phyloP scores from a whole-genome alignment of 2,329 filamentous ascomycete genomes.

The Rhexocercosporidium sp. region DNA sequence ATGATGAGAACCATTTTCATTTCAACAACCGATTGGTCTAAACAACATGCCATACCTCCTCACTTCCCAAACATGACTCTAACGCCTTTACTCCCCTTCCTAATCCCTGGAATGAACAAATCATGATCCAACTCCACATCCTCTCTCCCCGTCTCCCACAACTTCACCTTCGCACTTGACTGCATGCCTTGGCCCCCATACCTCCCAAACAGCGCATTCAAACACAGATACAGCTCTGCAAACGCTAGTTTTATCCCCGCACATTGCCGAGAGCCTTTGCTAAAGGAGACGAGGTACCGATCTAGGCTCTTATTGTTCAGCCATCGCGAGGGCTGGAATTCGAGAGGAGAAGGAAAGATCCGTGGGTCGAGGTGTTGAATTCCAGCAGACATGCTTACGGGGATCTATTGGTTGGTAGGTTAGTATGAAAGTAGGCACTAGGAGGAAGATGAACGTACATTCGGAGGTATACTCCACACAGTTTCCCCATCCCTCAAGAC shows the following conservation, averaged over 20 bases:
- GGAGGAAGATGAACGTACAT: neutral
- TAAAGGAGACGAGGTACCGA: neutral
- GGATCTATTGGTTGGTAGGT: neutral
- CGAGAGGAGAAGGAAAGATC: neutral
- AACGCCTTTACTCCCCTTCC: conserved; percentile 9
- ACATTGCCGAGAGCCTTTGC: neutral
- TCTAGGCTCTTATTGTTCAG: neutral
- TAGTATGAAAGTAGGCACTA: neutral
- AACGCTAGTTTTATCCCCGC: neutral
- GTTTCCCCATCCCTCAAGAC: neutral
- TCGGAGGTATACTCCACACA: neutral
- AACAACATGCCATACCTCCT: no score
- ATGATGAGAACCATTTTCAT: no score
- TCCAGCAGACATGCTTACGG: neutral
- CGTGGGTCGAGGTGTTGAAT: neutral
- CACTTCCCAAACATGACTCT: conserved; percentile 11
- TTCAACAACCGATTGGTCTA: no score
- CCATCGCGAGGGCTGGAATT: neutral
- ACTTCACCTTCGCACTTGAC: neutral
- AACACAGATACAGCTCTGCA: neutral
- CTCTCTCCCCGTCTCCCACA: conserved; percentile 9
- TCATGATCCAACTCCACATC: conserved; percentile 14
- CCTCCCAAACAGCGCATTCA: neutral
- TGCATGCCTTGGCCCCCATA: neutral
- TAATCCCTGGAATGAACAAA: conserved; percentile 8